A percentile compares a stretch with the other conserved stretches of the same genome.
Evolutionary conservation across 352 stramenopile species (phyloP).

Genomic region (Globisporangium perplexum): DNA sequence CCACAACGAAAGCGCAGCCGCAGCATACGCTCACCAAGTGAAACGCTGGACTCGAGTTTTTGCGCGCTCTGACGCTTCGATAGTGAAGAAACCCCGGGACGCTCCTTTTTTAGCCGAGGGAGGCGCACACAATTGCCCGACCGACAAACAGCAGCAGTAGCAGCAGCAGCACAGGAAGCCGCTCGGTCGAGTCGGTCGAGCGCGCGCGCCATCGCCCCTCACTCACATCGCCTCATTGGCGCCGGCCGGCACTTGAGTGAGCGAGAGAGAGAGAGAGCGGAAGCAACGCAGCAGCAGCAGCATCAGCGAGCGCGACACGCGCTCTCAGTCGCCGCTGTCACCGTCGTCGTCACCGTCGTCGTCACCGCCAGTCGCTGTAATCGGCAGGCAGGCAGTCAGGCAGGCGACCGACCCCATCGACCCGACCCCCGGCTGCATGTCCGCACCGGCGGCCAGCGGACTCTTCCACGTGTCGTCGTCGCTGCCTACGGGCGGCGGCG

Average conservation of each 20-base stretch:
- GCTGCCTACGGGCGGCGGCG: slow-evolving; percentile 8
- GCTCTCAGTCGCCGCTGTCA: too few species aligned
- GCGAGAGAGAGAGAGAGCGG: background rate
- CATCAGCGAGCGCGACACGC: too few species aligned
- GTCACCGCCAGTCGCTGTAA: background rate
- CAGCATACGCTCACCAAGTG: too few species aligned
- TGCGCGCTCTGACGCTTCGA: background rate
- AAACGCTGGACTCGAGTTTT: too few species aligned
- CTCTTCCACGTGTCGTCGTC: slow-evolving; percentile 25
- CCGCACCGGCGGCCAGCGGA: slow-evolving; percentile 10
- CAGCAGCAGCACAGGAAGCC: too few species aligned
- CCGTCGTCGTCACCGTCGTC: too few species aligned
- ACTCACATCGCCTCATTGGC: background rate
- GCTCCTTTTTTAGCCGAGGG: background rate
- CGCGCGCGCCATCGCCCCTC: too few species aligned
- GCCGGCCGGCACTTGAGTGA: background rate
- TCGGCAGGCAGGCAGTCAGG: background rate
- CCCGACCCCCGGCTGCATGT: background rate
- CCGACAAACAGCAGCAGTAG: too few species aligned
- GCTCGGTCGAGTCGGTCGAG: too few species aligned
- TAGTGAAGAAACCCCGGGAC: background rate
- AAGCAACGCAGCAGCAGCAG: background rate
- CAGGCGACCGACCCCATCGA: too few species aligned
- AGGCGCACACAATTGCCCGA: too few species aligned
- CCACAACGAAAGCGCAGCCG: too few species aligned